A percentile compares a stretch with the other conserved stretches of the same genome.
Evolutionary conservation across 768 basidiomycete genomes (phyloP).

Genomic region (Leccinum broughii): DNA sequence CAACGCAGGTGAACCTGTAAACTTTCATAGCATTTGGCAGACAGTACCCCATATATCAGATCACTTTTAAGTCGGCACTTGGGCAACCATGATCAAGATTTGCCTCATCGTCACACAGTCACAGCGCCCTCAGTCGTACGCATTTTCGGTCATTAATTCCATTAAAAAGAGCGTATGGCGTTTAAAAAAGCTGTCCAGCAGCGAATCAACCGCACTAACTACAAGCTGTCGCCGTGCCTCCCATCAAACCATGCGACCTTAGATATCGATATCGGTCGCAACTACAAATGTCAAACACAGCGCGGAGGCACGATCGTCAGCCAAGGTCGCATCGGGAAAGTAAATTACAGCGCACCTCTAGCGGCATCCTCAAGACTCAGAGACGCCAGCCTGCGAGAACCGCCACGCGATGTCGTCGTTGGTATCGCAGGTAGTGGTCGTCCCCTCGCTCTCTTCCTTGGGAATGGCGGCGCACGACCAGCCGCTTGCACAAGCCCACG

Average conservation of each 20-base stretch:
- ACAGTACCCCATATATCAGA: not conserved
- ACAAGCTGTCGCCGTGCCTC: conserved; percentile 12
- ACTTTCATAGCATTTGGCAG: not conserved
- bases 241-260: conserved; percentile 2
- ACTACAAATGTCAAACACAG: not conserved
- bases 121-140: not conserved
- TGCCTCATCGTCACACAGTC: not conserved
- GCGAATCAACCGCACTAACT: conserved; percentile 9
- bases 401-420: conserved; percentile 19
- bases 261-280: not conserved
- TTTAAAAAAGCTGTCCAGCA: conserved; percentile 15
- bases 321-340: not conserved
- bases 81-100: not conserved
- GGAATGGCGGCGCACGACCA: conserved; percentile 27
- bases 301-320: not conserved
- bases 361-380: conserved; percentile 11
- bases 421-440: conserved; percentile 21
- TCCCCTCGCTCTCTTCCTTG: conserved; percentile 18
- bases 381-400: conserved; percentile 21
- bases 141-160: not conserved
- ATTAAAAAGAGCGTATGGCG: too few species aligned
- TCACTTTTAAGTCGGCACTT: not conserved
- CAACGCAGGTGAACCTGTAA: not conserved
- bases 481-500: conserved; percentile 11
- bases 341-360: conserved; percentile 1